Evolutionary conservation across 192 early-diverging fungal genomes (phyloP).

Genomic region (Cladochytrium replicatum): DNA sequence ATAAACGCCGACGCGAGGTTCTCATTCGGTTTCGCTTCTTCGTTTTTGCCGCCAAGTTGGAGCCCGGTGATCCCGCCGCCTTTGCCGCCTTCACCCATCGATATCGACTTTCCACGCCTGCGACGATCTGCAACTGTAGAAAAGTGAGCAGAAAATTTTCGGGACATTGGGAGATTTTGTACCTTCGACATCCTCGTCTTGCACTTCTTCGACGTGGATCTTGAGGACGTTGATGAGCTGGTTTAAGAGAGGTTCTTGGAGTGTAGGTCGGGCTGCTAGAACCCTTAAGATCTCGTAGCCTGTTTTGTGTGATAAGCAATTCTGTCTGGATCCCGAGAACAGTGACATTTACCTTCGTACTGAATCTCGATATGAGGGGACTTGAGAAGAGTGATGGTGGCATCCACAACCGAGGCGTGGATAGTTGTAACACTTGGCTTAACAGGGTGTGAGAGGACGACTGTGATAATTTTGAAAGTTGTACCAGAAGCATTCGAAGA

Average conservation of each 20-base stretch:
- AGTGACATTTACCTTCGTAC: conserved; percentile 40
- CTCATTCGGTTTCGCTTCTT: conserved; percentile 28
- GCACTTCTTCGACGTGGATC: conserved; percentile 26
- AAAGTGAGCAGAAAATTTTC: background rate
- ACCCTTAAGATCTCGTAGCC: conserved; percentile 47
- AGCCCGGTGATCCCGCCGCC: background rate
- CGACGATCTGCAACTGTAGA: conserved; percentile 18
- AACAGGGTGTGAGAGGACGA: conserved; percentile 2
- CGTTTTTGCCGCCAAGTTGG: conserved; percentile 16
- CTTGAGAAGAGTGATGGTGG: conserved; percentile 36
- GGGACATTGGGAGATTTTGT: background rate
- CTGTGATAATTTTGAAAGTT: background rate
- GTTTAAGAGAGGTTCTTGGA: conserved; percentile 41
- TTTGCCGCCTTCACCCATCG: conserved; percentile 27
- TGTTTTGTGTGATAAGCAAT: conserved; percentile 13
- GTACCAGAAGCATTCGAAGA: conserved; percentile 40
- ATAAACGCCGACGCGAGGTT: conserved; percentile 34
- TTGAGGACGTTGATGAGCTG: conserved; percentile 41
- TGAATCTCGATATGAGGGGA: conserved; percentile 50
- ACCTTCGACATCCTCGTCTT: conserved; percentile 21
- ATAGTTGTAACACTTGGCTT: conserved; percentile 44
- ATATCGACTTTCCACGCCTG: conserved; percentile 17
- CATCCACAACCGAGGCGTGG: conserved; percentile 45
- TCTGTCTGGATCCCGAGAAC: background rate
- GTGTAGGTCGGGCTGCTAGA: conserved; percentile 22